Percentiles rank a stretch among this genome's conserved stretches.
Evolutionary conservation across 2,329 filamentous ascomycete species (phyloP).

Genomic region (Curvularia sp.): DNA sequence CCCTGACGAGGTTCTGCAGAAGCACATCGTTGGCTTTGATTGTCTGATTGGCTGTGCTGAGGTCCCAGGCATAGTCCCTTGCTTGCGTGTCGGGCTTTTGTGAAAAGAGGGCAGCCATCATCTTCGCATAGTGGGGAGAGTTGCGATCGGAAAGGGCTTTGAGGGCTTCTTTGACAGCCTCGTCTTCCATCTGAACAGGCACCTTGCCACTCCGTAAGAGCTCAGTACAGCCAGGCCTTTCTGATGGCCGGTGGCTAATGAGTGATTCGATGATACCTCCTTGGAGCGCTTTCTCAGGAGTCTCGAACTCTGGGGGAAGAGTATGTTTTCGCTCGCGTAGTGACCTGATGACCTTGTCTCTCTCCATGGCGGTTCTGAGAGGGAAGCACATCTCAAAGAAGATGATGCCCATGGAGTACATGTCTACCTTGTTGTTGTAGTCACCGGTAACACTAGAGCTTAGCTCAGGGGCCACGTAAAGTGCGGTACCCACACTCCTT

Average conservation of each 20-base stretch:
- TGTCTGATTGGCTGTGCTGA: conserved; percentile 43
- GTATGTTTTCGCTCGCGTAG: conserved; percentile 71
- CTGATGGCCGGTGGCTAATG: conserved; percentile 80
- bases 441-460: conserved; percentile 74
- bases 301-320: conserved; percentile 76
- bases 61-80: conserved; percentile 69
- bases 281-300: conserved; percentile 71
- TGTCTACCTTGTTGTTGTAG: conserved; percentile 96
- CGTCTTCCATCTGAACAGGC: conserved; percentile 90
- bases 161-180: conserved; percentile 83
- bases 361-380: conserved; percentile 68
- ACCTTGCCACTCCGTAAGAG: conserved; percentile 85
- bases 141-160: conserved; percentile 80
- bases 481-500: conserved; percentile 74
- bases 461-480: conserved; percentile 93
- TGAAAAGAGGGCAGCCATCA: conserved; percentile 84
- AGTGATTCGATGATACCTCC: conserved; percentile 80
- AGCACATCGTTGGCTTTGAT: conserved; percentile 64
- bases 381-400: conserved; percentile 95
- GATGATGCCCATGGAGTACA: conserved; percentile 97
- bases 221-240: conserved; percentile 81
- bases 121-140: conserved; percentile 88
- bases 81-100: conserved; percentile 74
- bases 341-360: conserved; percentile 69
- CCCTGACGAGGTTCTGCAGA: conserved; percentile 75